A percentile compares a stretch with the other conserved stretches of the same genome.
Evolutionary conservation across 495 filamentous ascomycete species (phyloP).

Genomic region (Xylaria curta): DNA sequence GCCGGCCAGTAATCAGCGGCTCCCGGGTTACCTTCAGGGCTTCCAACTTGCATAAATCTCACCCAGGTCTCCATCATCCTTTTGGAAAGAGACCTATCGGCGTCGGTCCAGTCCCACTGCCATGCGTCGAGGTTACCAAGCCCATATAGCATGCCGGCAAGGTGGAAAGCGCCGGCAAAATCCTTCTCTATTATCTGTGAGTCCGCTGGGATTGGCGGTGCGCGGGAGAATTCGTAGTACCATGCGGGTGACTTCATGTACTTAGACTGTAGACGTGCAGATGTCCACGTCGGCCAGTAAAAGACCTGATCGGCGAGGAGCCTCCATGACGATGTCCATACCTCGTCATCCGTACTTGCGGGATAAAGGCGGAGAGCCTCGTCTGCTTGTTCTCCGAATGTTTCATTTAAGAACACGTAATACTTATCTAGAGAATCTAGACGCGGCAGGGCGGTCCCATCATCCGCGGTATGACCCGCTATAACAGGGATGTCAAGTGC

Average conservation of each 20-base stretch:
- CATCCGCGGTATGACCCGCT: not conserved
- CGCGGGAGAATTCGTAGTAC: slow-evolving; percentile 13
- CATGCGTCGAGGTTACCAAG: slow-evolving; percentile 16
- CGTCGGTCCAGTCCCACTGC: slow-evolving; percentile 25
- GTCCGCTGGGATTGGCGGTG: slow-evolving; percentile 15
- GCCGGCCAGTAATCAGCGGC: slow-evolving; percentile 5
- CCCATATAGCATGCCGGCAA: slow-evolving; percentile 13
- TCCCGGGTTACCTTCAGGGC: not conserved
- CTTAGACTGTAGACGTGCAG: slow-evolving; percentile 4
- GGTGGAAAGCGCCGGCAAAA: slow-evolving; percentile 23
- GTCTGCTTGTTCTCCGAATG: slow-evolving; percentile 9
- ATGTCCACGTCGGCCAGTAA: slow-evolving; percentile 17
- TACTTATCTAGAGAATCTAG: not conserved
- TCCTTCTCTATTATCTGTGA: slow-evolving; percentile 15
- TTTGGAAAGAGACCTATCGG: slow-evolving; percentile 10
- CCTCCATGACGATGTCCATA: slow-evolving; percentile 14
- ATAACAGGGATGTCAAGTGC: slow-evolving; percentile 4
- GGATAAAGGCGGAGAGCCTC: slow-evolving; percentile 19
- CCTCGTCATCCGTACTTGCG: slow-evolving; percentile 9
- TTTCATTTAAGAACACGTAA: not conserved
- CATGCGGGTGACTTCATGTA: slow-evolving; percentile 17
- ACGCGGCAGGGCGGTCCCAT: slow-evolving; percentile 18
- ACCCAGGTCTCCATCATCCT: slow-evolving; percentile 9
- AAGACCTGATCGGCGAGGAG: slow-evolving; percentile 18
- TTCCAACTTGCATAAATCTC: not conserved